Evolutionary conservation across 148 eudicot genomes (phyloP), one percentile per base, ranked within the genome.

Genomic region (Camellia lanceoleosa): DNA sequence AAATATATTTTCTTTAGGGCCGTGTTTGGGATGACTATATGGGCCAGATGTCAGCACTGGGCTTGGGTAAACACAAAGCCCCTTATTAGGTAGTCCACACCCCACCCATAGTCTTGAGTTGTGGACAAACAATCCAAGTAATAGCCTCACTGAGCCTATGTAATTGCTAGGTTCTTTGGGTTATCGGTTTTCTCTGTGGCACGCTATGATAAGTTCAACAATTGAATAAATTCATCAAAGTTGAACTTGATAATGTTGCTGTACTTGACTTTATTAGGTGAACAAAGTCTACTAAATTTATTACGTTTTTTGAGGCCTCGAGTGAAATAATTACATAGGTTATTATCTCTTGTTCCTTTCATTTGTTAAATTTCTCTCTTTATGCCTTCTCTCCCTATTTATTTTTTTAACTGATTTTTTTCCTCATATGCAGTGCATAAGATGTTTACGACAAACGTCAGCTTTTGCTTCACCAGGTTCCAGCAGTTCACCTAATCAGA

Each of bases 401-500:
- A 11, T 11, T 42, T 10, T 66, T 46, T 42, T 43, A 14, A 51
- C 73, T 42, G 46, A 13, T 82, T 78, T 19, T 44, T 75, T 60
- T 58, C 23, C 19, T 2, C 73, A 65, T 64, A 23, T 92, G 89
- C 93, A 96, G 99, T 96, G 99, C 83, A 89, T 93, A 84, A 91
- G 99, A 89, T 96, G 99, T 84, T 89, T 96, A 90, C 80, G 99
- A 64, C 99, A 96, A 86, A 92, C 97, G 7, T 93, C 91, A 64
- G 97, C 99, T 61, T 93, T 93, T 78, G 86, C 91, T 49, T 73
- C 97, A 10, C 89, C 94, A 46, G 89, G 91, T 73, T 79, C 90
- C 16, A 79, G 75, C 62, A 78, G 54, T 84, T 19, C 89, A 69
- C 10, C 90, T 52, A 89, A 83, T 83, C 95, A 89, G 80, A 87